Base-by-base conservation (phyloP, 495 filamentous ascomycete genomes). In the Penicillium lagena region DNA sequence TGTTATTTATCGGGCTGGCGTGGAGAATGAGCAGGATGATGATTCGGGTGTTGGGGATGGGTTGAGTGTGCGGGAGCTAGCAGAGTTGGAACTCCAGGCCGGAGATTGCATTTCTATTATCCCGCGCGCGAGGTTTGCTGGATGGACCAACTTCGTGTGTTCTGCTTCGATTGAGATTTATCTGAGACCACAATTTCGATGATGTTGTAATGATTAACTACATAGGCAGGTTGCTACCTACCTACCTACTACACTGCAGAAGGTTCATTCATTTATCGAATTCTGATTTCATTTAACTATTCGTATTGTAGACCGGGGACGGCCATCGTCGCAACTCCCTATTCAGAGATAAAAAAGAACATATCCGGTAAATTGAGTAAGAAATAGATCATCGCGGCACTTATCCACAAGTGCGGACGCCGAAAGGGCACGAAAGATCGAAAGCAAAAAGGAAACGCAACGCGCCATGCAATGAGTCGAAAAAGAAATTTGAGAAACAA, bases 381-480 rank as follows among this genome's bases (percentile, higher is more conserved):
- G 54, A 51, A 49, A 44, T 15, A 48, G 44, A 36, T 47, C 42
- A 53, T 45, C 52, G 51, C 42, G 49, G 39, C 51, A 40, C 54
- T 60, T 43, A 51, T 58, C 54, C 54, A 42, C 57, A 58, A 60
- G 57, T 43, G 47, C 41, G 12, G 39, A 42, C 35, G 36, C 36
- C 30, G 37, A 45, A 40, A 51, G 39, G 35, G 29, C 50, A 50
- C 43, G 37, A 42, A 49, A 45, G 40, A 50, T 50, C 35, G 50
- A 44, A 45, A 43, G 38, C 29, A 48, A 17, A 48, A 52, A 56
- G 42, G 43, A 56, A 57, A 53, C 49, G 49, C 56, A 71, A 55
- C 45, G 62, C 53, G 51, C 55, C 52, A 56, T 58, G 50, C 54
- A 51, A 57, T 39, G 36, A 51, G 41, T 36, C 41, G 45, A 53